Base-by-base conservation (phyloP, 169 alveolate genomes). In the Plasmodium chabaudi region DNA sequence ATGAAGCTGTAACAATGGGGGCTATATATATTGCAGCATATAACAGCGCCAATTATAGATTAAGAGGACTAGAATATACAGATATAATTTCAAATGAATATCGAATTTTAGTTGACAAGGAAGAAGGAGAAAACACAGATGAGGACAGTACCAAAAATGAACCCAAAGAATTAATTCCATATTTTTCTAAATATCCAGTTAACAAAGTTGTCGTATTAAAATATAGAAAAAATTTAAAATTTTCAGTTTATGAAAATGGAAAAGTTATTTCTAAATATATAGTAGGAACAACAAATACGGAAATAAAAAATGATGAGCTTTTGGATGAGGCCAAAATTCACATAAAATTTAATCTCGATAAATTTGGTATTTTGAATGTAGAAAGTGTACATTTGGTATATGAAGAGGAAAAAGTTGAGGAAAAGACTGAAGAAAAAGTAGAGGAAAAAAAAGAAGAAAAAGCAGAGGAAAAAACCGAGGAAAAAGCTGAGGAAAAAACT, bases 1-100 rank as follows among this genome's bases (percentile, higher is more conserved):
- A 94, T 67, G 96, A 94, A 59, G 94, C 96, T 9, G 73, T 94
- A 46, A 94, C 96, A 12, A 92, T 92, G 93, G 96, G 96, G 13
- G 61, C 92, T 49, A 92, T 94, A 0, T 94, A 89, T 57, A 87
- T 92, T 51, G 95, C 95, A 13, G 96, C 96, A 10, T 92, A 90
- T 47, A 93, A 88, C 46, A 93, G 93, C 67, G 94, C 93, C 1
- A 92, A 92, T 71, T 93, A 92, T 64, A 71, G 92, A 65, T 64
- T 93, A 90, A 93, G 84, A 67, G 88, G 87, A 49, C 77, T 92
- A 17, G 86, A 57, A 47, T 72, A 92, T 21, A 61, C 55, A 17
- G 96, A 93, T 65, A 89, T 86, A 60, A 51, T 87, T 25, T 89
- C 92, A n/a, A 73, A 74, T 69, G 79, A 86, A 47, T 93, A 91